Evolutionary conservation across 129 eudicot genomes (phyloP).

Genomic region (Flaveria trinervia): DNA sequence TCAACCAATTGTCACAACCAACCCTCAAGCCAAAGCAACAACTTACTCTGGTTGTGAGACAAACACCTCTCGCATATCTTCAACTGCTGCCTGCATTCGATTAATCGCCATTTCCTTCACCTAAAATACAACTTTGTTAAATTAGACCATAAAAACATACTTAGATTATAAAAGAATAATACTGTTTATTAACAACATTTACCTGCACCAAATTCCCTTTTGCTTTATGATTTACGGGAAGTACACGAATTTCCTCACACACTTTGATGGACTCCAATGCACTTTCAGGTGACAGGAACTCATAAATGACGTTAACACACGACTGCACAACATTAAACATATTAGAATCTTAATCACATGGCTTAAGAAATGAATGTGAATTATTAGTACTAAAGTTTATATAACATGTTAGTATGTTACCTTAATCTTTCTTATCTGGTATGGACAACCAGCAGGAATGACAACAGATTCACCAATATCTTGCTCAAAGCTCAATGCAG

Average conservation of each 20-base stretch:
- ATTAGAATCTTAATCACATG: not conserved
- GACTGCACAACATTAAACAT: slow-evolving; percentile 48
- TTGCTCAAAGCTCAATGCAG: slow-evolving; percentile 85
- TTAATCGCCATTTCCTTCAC: slow-evolving; percentile 67
- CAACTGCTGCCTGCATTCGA: slow-evolving; percentile 54
- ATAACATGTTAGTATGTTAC: slow-evolving; percentile 25
- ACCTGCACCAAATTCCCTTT: slow-evolving; percentile 60
- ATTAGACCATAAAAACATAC: not conserved
- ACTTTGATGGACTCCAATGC: slow-evolving; percentile 62
- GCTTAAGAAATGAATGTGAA: not conserved
- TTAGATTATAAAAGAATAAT: not conserved
- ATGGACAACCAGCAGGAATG: slow-evolving; percentile 94
- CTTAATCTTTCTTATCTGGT: slow-evolving; percentile 69
- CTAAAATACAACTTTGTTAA: slow-evolving; percentile 40
- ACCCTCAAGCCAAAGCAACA: slow-evolving; percentile 12
- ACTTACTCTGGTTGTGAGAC: slow-evolving; percentile 37
- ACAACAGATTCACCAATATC: slow-evolving; percentile 72
- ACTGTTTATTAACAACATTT: not conserved
- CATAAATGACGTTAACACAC: slow-evolving; percentile 61
- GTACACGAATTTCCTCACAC: slow-evolving; percentile 65
- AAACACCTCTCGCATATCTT: slow-evolving; percentile 46
- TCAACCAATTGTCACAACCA: not conserved
- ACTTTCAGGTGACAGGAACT: slow-evolving; percentile 91
- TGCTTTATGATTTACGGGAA: slow-evolving; percentile 73
- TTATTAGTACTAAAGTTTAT: not conserved